phyloP scores from a whole-genome alignment of 805 yeast genomes.

The Saccharomycopsis olivae region DNA sequence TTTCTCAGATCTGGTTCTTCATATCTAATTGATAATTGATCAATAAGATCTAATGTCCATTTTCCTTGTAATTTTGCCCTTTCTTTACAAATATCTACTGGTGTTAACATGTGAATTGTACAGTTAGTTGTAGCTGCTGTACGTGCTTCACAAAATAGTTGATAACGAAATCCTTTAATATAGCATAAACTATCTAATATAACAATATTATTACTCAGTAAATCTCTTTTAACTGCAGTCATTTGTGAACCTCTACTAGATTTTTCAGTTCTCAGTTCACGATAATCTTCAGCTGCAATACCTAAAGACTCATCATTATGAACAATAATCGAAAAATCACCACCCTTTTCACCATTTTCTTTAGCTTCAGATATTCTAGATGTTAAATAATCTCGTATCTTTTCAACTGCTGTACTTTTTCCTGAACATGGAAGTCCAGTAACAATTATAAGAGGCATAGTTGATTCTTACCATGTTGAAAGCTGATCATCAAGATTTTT shows the following conservation, averaged over 20 bases:
- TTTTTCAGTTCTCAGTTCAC: constrained; percentile 68
- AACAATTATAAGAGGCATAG: constrained; percentile 76
- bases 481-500: too few species aligned
- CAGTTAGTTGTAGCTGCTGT: constrained; percentile 73
- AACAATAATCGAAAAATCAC: constrained; percentile 48
- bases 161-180: constrained; percentile 93
- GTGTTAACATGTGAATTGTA: constrained; percentile 68
- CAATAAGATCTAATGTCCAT: constrained; percentile 44
- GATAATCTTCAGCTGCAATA: constrained; percentile 55
- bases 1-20: constrained; percentile 86
- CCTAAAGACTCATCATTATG: constrained; percentile 76
- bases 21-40: constrained; percentile 59
- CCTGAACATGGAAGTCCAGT: constrained; percentile 86
- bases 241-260: constrained; percentile 75
- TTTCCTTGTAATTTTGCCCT: constrained; percentile 47
- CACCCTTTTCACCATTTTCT: constrained; percentile 34
- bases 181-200: constrained; percentile 79
- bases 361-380: constrained; percentile 31
- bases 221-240: constrained; percentile 78
- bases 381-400: constrained; percentile 39
- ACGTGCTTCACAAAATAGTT: constrained; percentile 88
- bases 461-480: too few species aligned
- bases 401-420: constrained; percentile 62
- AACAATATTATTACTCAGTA: constrained; percentile 60
- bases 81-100: constrained; percentile 47